Percentiles rank a stretch among this genome's conserved stretches.
phyloP scores from a whole-genome alignment of 2,329 filamentous ascomycete species.

The Trichoderma harzianum region DNA sequence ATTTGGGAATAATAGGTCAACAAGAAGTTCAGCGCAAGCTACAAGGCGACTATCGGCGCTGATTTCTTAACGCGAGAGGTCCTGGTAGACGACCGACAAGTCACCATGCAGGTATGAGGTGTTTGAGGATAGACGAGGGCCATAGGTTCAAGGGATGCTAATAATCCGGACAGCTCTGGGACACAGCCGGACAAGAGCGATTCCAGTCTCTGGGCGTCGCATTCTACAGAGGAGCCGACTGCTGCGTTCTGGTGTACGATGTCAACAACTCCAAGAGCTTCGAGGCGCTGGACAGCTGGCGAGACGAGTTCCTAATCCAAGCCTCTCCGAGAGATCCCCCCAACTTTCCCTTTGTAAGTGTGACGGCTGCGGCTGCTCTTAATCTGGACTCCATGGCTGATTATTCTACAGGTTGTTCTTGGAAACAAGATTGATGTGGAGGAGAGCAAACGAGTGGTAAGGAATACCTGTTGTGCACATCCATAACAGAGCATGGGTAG shows the following conservation, averaged over 20 bases:
- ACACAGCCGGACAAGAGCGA: conserved; percentile 93
- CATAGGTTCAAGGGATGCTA: conserved; percentile 9
- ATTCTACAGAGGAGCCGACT: conserved; percentile 96
- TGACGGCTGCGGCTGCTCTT: no score
- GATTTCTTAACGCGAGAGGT: conserved; percentile 99
- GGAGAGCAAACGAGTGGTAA: conserved; percentile 89
- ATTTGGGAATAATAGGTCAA: conserved; percentile 67
- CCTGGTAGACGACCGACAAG: conserved; percentile 90
- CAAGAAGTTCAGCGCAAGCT: conserved; percentile 99
- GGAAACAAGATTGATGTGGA: conserved; percentile 99
- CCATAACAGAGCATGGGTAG: not conserved
- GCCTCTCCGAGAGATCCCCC: conserved; percentile 94
- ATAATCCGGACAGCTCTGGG: conserved; percentile 69
- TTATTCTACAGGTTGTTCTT: conserved; percentile 68
- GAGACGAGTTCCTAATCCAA: conserved; percentile 97
- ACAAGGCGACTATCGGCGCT: conserved; percentile 98
- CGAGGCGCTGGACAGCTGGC: conserved; percentile 96
- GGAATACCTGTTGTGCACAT: conserved; percentile 25
- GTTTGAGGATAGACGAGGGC: not conserved
- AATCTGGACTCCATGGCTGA: conserved; percentile 21
- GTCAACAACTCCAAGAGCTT: conserved; percentile 99
- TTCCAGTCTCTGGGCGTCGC: conserved; percentile 97
- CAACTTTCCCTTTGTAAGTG: conserved; percentile 86
- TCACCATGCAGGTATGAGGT: conserved; percentile 85
- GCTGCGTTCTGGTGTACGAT: conserved; percentile 96